Percentiles rank a stretch among this genome's conserved stretches.
Evolutionary conservation across 1,284 basidiomycete genomes (phyloP).

Genomic region (Apiotrichum domesticum): DNA sequence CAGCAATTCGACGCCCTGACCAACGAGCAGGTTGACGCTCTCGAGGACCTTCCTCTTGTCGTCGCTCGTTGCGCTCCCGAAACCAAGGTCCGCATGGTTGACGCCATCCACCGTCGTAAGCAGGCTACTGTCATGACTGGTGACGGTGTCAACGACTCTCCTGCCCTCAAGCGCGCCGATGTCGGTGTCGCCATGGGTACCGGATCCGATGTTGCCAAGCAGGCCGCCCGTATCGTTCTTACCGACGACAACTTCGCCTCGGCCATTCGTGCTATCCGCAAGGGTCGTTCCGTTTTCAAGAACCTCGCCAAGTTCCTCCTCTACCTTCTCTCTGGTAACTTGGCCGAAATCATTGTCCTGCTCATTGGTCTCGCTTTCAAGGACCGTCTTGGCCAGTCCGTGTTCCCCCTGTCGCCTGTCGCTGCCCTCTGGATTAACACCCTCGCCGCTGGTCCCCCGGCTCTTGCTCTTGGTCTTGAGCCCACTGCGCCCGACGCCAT

Average conservation of each 20-base stretch:
- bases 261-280: constrained; percentile 60
- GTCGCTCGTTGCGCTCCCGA: constrained; percentile 56
- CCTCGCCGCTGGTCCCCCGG: constrained; percentile 54
- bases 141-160: constrained; percentile 57
- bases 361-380: constrained; percentile 64
- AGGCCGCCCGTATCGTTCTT: constrained; percentile 58
- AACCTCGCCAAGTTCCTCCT: constrained; percentile 49
- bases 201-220: constrained; percentile 63
- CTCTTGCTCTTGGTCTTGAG: constrained; percentile 59
- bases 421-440: constrained; percentile 59
- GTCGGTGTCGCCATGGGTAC: constrained; percentile 67
- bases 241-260: constrained; percentile 68
- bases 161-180: constrained; percentile 55
- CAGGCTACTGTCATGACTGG: constrained; percentile 49
- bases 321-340: constrained; percentile 56
- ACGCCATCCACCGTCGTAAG: constrained; percentile 54
- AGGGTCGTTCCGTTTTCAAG: constrained; percentile 56
- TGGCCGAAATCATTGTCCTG: constrained; percentile 58
- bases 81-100: constrained; percentile 56
- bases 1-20: constrained; percentile 59
- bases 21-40: constrained; percentile 57
- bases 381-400: constrained; percentile 54
- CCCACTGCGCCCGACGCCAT: constrained; percentile 56
- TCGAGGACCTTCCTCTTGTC: constrained; percentile 55
- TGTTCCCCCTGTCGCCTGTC: constrained; percentile 64